phyloP scores from a whole-genome alignment of 768 basidiomycete genomes.

The Imleria badia region DNA sequence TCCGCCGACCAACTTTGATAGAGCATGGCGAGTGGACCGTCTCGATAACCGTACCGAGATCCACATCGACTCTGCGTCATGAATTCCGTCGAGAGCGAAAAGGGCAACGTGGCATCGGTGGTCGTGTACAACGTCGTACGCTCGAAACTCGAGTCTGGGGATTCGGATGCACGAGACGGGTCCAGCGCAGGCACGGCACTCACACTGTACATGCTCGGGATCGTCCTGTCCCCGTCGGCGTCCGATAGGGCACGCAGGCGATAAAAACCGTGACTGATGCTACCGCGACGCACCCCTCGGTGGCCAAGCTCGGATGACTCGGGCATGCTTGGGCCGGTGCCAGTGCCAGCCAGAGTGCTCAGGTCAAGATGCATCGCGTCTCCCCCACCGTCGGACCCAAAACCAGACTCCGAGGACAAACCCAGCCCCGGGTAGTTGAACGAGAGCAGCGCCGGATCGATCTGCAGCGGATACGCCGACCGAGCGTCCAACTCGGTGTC shows the following conservation, averaged over 20 bases:
- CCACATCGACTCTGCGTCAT: neutral
- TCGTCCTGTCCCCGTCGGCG: neutral
- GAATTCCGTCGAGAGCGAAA: neutral
- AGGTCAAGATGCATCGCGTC: neutral
- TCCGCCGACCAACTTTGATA: conserved; percentile 2
- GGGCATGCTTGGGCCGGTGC: too few species aligned
- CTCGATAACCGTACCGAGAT: neutral
- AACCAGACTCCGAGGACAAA: neutral
- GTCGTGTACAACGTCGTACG: neutral
- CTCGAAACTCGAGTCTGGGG: conserved; percentile 5
- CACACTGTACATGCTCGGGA: neutral
- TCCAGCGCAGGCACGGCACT: neutral
- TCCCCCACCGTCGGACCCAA: neutral
- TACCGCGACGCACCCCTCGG: too few species aligned
- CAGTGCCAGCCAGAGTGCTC: too few species aligned
- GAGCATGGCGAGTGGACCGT: conserved; percentile 2
- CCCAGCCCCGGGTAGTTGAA: conserved; percentile 9
- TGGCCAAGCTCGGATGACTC: too few species aligned
- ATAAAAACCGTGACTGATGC: neutral
- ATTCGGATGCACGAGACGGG: neutral
- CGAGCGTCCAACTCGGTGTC: neutral
- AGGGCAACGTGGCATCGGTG: neutral
- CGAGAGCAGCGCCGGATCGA: conserved; percentile 29
- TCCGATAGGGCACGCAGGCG: neutral
- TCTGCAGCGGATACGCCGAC: conserved; percentile 14